phyloP scores from a whole-genome alignment of 148 eudicot species.

The Suaeda aralocaspica region DNA sequence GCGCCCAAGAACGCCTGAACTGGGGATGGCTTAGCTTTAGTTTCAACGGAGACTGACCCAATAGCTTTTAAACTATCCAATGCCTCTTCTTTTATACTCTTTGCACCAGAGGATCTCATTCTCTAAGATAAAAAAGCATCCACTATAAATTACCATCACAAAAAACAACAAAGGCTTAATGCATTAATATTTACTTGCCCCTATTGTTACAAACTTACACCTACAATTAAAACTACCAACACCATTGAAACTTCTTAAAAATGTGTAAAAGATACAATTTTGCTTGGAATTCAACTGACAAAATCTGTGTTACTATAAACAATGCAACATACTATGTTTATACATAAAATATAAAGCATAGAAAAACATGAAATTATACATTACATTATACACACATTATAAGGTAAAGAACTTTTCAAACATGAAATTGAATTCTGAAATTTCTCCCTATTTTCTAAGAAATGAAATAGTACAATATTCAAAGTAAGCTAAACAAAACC shows the following conservation, averaged over 20 bases:
- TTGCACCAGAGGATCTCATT: conserved; percentile 74
- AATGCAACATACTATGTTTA: too few species aligned
- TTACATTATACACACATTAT: not conserved
- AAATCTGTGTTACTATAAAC: not conserved
- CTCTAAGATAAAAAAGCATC: conserved; percentile 37
- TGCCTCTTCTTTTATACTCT: conserved; percentile 76
- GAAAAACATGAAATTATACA: not conserved
- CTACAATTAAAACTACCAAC: not conserved
- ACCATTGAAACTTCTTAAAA: not conserved
- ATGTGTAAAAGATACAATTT: not conserved
- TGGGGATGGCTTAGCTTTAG: conserved; percentile 58
- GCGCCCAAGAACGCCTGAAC: conserved; percentile 75
- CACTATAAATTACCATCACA: conserved; percentile 8
- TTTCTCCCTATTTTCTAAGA: too few species aligned
- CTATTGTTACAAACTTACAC: not conserved
- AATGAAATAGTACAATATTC: not conserved
- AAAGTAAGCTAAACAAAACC: not conserved
- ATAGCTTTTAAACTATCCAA: conserved; percentile 81
- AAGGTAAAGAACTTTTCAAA: not conserved
- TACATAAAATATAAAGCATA: not conserved
- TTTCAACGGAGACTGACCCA: conserved; percentile 36
- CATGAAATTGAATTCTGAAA: not conserved
- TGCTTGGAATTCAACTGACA: not conserved
- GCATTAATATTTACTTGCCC: too few species aligned
- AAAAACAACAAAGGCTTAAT: too few species aligned